Conservation (phyloP, 371 early-diverging fungal genomes). For the Rhizomucor pusillus region DNA sequence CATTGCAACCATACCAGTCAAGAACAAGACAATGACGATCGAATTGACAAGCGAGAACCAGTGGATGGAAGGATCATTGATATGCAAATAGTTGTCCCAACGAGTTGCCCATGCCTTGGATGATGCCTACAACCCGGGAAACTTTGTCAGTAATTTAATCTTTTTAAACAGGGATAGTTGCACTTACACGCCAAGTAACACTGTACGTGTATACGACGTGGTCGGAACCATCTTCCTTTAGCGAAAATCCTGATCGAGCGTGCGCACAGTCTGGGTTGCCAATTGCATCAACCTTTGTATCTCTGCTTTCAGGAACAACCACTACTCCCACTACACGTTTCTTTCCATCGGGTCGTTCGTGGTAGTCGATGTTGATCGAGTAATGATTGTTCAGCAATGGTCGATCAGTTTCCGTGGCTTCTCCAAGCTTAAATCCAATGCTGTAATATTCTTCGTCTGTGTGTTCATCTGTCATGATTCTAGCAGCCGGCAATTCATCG, state of each 20-base stretch:
- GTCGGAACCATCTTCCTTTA: slow-evolving; percentile 16
- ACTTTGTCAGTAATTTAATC: neutral
- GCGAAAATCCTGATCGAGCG: slow-evolving; percentile 1
- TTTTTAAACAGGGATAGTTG: neutral
- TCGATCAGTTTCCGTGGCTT: slow-evolving; percentile 5
- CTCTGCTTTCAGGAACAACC: slow-evolving; percentile 60
- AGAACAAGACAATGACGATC: slow-evolving; percentile 82
- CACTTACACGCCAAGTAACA: slow-evolving; percentile 72
- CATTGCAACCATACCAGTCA: slow-evolving; percentile 82
- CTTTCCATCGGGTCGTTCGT: slow-evolving; percentile 57
- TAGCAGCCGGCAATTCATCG: slow-evolving; percentile 88
- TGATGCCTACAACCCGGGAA: slow-evolving; percentile 32
- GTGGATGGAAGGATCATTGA: slow-evolving; percentile 75
- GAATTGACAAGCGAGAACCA: slow-evolving; percentile 84
- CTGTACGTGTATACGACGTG: slow-evolving; percentile 79
- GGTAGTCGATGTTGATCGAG: slow-evolving; percentile 82
- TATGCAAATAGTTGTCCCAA: slow-evolving; percentile 87
- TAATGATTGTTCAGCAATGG: slow-evolving; percentile 83
- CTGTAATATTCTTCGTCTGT: slow-evolving; percentile 61
- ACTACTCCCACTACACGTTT: slow-evolving; percentile 89
- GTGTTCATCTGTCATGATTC: slow-evolving; percentile 21
- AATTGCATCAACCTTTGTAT: slow-evolving; percentile 21
- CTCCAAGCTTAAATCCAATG: slow-evolving; percentile 75
- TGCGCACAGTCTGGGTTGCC: slow-evolving; percentile 9
- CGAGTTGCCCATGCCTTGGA: slow-evolving; percentile 83